These are phyloP conservation scores for Lecanicillium sp. DNA, from an alignment of 2,329 filamentous ascomycete species.

Conservation along the genomic window DNA sequence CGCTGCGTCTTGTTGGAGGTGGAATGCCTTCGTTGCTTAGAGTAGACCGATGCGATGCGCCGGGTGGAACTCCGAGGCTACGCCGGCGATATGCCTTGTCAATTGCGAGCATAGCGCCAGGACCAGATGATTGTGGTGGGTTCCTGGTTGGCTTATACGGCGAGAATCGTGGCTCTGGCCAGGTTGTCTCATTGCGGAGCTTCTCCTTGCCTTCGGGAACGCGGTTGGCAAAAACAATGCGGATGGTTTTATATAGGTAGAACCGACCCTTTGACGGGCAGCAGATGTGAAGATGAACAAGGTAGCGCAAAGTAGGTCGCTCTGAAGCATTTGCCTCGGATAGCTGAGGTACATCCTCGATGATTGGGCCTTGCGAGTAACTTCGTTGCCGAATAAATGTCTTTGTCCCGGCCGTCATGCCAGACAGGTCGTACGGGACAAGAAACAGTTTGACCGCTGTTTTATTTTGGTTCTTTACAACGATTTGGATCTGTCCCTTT, in stretches of 20 bases:
- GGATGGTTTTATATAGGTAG: conserved; percentile 84
- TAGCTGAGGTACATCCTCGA: conserved; percentile 50
- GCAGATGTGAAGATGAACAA: conserved; percentile 90
- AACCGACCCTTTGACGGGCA: conserved; percentile 74
- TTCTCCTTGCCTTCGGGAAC: conserved; percentile 94
- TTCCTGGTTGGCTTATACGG: conserved; percentile 63
- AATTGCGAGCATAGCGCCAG: conserved; percentile 41
- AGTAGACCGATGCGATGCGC: conserved; percentile 3
- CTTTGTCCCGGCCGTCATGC: conserved; percentile 90
- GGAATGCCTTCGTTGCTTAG: conserved; percentile 15
- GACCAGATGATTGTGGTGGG: conserved; percentile 24
- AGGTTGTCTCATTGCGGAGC: conserved; percentile 79
- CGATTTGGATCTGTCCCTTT: conserved; percentile 88
- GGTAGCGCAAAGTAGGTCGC: conserved; percentile 73
- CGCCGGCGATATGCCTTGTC: conserved; percentile 52
- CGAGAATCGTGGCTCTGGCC: conserved; percentile 80
- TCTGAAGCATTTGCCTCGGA: conserved; percentile 25
- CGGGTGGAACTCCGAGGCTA: conserved; percentile 42
- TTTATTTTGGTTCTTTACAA: conserved; percentile 97
- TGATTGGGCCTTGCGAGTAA: conserved; percentile 79
- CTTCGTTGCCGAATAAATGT: conserved; percentile 93
- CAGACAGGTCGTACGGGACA: conserved; percentile 82
- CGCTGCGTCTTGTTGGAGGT: conserved; percentile 22
- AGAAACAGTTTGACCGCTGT: conserved; percentile 95
- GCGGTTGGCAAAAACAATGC: conserved; percentile 93